phyloP scores from a whole-genome alignment of 306 rosid genomes.

The Gillenia trifoliata region DNA sequence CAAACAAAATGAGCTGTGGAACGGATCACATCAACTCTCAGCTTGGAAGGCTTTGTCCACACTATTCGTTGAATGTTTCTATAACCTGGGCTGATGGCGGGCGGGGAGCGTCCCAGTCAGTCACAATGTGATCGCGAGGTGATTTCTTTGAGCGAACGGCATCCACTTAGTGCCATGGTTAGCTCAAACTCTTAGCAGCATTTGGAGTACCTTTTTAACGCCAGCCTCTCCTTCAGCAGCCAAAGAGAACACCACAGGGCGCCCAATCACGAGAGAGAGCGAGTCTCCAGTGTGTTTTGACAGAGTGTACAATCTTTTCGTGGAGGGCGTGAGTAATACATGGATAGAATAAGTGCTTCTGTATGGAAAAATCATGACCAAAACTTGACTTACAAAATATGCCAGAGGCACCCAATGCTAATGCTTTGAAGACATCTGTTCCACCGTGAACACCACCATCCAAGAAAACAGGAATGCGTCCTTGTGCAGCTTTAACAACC shows the following conservation, averaged over 20 bases:
- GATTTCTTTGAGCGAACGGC: constrained; percentile 79
- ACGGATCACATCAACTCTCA: not conserved
- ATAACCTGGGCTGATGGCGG: constrained; percentile 18
- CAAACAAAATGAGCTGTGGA: not conserved
- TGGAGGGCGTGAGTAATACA: not conserved
- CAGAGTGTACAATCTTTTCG: not conserved
- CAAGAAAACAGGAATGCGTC: constrained; percentile 78
- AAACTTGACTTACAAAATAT: constrained; percentile 63
- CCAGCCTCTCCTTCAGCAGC: constrained; percentile 94
- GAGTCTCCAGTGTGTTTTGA: not conserved
- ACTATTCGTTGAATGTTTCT: not conserved
- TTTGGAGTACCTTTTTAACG: constrained; percentile 69
- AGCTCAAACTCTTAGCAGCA: constrained; percentile 92
- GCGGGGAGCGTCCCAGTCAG: constrained; percentile 75
- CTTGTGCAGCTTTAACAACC: constrained; percentile 92
- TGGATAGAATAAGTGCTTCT: not conserved
- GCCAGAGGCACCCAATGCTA: constrained; percentile 97
- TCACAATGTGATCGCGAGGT: constrained; percentile 75
- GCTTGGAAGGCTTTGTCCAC: not conserved
- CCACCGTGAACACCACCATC: constrained; percentile 98
- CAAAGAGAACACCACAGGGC: constrained; percentile 85
- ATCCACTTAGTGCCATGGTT: constrained; percentile 92
- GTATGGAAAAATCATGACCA: constrained; percentile 14
- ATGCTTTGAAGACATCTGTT: constrained; percentile 95
- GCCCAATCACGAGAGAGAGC: constrained; percentile 51